Evolutionary conservation across 208 protist species (phyloP).

Genomic region (Leishmania tropica): DNA sequence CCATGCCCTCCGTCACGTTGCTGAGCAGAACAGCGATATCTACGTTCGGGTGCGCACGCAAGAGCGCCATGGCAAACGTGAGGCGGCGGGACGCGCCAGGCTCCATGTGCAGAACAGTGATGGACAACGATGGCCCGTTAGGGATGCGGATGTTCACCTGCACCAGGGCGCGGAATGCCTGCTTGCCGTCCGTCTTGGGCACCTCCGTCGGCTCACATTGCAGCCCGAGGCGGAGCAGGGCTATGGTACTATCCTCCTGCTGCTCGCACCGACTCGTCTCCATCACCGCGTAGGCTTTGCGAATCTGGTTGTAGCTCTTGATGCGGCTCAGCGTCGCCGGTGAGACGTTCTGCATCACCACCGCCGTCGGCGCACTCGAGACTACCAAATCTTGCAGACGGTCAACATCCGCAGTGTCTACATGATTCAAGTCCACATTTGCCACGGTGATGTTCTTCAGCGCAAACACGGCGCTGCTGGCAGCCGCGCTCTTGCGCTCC

Average conservation of each 20-base stretch:
- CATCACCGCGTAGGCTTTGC: slow-evolving; percentile 74
- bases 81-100: slow-evolving; percentile 39
- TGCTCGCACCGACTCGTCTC: slow-evolving; percentile 61
- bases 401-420: slow-evolving; percentile 53
- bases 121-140: slow-evolving; percentile 40
- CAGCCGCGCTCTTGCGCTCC: slow-evolving; percentile 41
- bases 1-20: slow-evolving; percentile 62
- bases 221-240: slow-evolving; percentile 62
- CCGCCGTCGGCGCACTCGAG: slow-evolving; percentile 52
- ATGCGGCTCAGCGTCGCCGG: slow-evolving; percentile 46
- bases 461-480: slow-evolving; percentile 22
- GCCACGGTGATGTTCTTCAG: slow-evolving; percentile 61
- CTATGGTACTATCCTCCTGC: slow-evolving; percentile 60
- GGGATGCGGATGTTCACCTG: slow-evolving; percentile 52
- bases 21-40: slow-evolving; percentile 58
- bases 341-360: slow-evolving; percentile 71
- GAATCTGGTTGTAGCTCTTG: slow-evolving; percentile 50
- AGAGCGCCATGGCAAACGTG: slow-evolving; percentile 37
- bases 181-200: slow-evolving; percentile 48
- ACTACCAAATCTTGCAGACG: slow-evolving; percentile 57
- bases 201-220: slow-evolving; percentile 62
- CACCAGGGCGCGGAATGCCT: slow-evolving; percentile 38
- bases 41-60: slow-evolving; percentile 40
- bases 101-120: slow-evolving; percentile 65
- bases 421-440: slow-evolving; percentile 60